Base-by-base conservation (phyloP, 768 basidiomycete genomes). In the Kondoa subrosea region DNA sequence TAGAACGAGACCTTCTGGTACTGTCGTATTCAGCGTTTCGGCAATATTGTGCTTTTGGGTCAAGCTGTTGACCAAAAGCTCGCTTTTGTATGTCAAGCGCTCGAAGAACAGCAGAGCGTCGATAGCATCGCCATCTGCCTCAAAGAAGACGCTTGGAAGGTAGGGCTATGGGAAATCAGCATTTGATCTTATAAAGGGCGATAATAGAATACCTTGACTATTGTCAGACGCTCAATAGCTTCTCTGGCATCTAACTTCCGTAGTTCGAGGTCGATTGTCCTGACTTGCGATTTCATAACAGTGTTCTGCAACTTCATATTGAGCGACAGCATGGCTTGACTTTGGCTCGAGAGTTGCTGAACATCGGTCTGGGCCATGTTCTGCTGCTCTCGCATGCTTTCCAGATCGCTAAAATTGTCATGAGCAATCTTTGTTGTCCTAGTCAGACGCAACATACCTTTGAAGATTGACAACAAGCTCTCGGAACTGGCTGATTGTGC, bases 301-400 rank as follows among this genome's bases (percentile, higher is more conserved):
- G 90, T 83, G 0, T 88, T 88, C 76, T 97, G 93, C 3, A 99
- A 82, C 76, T 89, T 95, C 76, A 95, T 82, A 76, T 96, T 97
- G 65, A 95, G 80, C 59, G 91, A 90, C 82, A 97, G 85, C 81
- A 96, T 86, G 1, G 88, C 87, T 1, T 92, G 92, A 0, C 89
- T 87, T 74, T 96, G 91, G 0, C 86, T 88, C 16, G 84, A 86
- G 17, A 89, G 87, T 0, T 85, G 84, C 0, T 87, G 86, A 1
- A 88, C 88, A 75, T 91, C 88, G 30, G 82, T 81, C 72, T 89
- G 87, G 0, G 87, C 88, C 0, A 85, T 86, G 74, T 89, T 87
- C 2, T 90, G 90, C 75, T 91, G 86, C 16, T 85, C 80, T 33
- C 91, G 87, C 2, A 97, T 82, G 21, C 78, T 78, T 63, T 93